These are phyloP conservation scores for Pyrenula aspistea DNA, from an alignment of 495 filamentous ascomycete genomes.

Conservation along the genomic window DNA sequence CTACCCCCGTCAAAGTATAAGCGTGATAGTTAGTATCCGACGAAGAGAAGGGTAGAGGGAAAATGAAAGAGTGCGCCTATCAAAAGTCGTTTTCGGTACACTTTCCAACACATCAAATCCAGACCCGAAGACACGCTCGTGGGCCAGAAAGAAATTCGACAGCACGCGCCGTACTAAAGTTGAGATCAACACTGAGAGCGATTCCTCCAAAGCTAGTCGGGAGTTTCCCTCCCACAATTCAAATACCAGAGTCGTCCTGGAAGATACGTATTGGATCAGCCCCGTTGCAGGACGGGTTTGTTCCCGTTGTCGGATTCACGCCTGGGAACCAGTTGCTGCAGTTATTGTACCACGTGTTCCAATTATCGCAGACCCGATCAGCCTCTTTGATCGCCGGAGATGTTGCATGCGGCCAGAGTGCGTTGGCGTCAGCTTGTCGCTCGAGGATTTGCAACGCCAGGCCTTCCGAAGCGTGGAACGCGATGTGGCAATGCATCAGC, in stretches of 20 bases:
- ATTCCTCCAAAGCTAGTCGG: too few species aligned
- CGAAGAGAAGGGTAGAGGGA: too few species aligned
- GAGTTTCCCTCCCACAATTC: too few species aligned
- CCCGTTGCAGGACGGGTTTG: not conserved
- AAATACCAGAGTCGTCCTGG: not conserved
- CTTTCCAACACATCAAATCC: too few species aligned
- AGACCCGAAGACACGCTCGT: too few species aligned
- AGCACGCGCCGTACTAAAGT: too few species aligned
- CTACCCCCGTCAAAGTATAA: too few species aligned
- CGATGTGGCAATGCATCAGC: conserved; percentile 43
- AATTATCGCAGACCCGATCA: not conserved
- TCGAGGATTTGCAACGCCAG: conserved; percentile 36
- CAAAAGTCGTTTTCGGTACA: too few species aligned
- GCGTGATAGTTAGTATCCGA: too few species aligned
- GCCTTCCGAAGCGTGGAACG: conserved; percentile 30
- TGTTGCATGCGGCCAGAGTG: not conserved
- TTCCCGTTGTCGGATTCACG: not conserved
- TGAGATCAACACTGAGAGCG: too few species aligned
- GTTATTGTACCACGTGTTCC: not conserved
- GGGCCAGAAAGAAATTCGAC: too few species aligned
- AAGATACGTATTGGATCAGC: not conserved
- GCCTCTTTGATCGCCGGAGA: not conserved
- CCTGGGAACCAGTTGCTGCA: not conserved
- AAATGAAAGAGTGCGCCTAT: too few species aligned
- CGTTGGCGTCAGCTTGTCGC: conserved; percentile 9